phyloP scores from a whole-genome alignment of 2,329 filamentous ascomycete genomes.

The Aspergillus phoenicis region DNA sequence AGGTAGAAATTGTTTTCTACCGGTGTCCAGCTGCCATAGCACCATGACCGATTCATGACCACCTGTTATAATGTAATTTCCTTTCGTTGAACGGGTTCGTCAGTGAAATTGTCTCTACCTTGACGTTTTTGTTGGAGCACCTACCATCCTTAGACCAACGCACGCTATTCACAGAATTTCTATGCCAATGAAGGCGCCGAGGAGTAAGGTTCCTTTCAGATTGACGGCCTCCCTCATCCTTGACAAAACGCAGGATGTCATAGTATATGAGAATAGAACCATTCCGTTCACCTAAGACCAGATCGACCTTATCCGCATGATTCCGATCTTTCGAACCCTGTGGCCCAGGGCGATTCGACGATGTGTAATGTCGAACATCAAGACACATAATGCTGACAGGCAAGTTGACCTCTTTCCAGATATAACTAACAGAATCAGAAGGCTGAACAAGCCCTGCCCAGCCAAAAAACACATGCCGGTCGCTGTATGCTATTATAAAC shows the following conservation, averaged over 20 bases:
- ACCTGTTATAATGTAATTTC: conserved; percentile 91
- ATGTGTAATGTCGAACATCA: conserved; percentile 58
- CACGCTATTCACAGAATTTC: conserved; percentile 76
- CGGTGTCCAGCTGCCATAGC: conserved; percentile 90
- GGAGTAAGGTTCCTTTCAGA: conserved; percentile 50
- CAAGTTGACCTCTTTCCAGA: conserved; percentile 57
- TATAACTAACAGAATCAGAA: conserved; percentile 47
- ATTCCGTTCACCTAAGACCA: conserved; percentile 74
- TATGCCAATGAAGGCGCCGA: conserved; percentile 87
- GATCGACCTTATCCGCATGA: conserved; percentile 59
- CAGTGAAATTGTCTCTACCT: neutral
- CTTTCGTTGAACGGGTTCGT: conserved; percentile 52
- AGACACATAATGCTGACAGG: conserved; percentile 68
- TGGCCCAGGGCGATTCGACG: conserved; percentile 22
- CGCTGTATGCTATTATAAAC: conserved; percentile 43
- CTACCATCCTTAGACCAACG: conserved; percentile 92
- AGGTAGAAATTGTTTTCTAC: conserved; percentile 79
- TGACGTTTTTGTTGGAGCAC: conserved; percentile 3
- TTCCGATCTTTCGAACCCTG: conserved; percentile 25
- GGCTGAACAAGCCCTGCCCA: conserved; percentile 42
- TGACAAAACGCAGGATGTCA: conserved; percentile 66
- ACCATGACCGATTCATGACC: conserved; percentile 87
- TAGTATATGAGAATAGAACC: conserved; percentile 82
- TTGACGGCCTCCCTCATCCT: conserved; percentile 48
- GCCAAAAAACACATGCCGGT: conserved; percentile 62